These are phyloP conservation scores for Fusarium sp. DNA, from an alignment of 2,329 filamentous ascomycete genomes.

Conservation along the genomic window DNA sequence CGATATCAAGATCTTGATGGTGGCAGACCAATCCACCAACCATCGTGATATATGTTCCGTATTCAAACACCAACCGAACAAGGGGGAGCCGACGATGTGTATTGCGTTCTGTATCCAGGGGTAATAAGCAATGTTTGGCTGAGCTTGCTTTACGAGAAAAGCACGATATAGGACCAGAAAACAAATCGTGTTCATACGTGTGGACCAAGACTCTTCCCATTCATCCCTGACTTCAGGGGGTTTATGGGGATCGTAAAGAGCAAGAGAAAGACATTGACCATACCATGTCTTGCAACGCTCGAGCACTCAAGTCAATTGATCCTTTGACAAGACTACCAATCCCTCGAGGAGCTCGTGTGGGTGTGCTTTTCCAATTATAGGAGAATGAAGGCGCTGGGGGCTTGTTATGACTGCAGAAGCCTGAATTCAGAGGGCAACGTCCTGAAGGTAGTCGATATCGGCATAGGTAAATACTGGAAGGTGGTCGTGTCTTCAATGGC, in stretches of 20 bases:
- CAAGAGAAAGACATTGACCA: too few relatives aligned
- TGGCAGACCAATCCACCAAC: too few relatives aligned
- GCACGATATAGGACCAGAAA: neutral
- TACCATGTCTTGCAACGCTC: neutral
- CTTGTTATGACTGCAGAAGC: neutral
- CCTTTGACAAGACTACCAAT: neutral
- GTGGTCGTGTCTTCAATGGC: neutral
- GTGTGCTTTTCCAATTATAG: neutral
- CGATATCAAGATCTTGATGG: neutral
- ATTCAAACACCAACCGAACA: neutral
- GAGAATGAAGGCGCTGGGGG: neutral
- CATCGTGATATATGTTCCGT: neutral
- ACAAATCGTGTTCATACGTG: neutral
- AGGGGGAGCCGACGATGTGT: neutral
- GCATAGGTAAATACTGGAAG: too few relatives aligned
- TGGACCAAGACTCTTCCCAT: neutral
- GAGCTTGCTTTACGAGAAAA: neutral
- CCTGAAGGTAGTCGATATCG: too few relatives aligned
- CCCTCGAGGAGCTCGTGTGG: neutral
- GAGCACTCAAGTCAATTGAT: neutral
- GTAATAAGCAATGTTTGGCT: neutral
- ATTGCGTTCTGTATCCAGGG: neutral
- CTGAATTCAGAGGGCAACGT: neutral
- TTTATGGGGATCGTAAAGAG: neutral
- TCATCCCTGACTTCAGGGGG: conserved; percentile 35